Percentiles rank a stretch among this genome's conserved stretches.
These are phyloP conservation scores for Entrophospora sp. DNA, from an alignment of 192 early-diverging fungal genomes.

Conservation along the genomic window DNA sequence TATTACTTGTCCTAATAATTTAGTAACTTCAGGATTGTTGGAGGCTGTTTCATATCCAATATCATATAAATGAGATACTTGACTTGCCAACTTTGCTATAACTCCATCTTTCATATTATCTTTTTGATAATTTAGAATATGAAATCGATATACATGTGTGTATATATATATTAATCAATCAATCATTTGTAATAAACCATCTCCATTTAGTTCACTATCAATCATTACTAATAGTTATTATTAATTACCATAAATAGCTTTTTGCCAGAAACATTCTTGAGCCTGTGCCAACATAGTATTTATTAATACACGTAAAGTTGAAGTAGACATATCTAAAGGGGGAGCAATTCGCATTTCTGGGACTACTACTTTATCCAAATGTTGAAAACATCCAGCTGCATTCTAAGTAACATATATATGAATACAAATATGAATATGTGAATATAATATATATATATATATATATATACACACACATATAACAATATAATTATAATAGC, in stretches of 20 bases:
- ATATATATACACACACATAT: neutral
- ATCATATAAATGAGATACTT: slow-evolving; percentile 68
- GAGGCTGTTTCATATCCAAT: slow-evolving; percentile 55
- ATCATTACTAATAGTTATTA: too few relatives aligned
- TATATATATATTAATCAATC: too few relatives aligned
- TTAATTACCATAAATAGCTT: slow-evolving; percentile 53
- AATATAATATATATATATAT: neutral
- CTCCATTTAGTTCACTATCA: too few relatives aligned
- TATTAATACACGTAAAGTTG: slow-evolving; percentile 56
- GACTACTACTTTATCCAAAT: slow-evolving; percentile 48
- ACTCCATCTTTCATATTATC: slow-evolving; percentile 73
- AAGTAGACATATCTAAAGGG: slow-evolving; percentile 59
- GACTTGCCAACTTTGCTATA: slow-evolving; percentile 65
- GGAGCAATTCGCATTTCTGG: slow-evolving; percentile 57
- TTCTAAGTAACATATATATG: slow-evolving; percentile 32
- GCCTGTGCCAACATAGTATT: slow-evolving; percentile 89
- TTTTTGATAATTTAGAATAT: slow-evolving; percentile 9
- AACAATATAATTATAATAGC: too few relatives aligned
- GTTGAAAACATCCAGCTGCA: slow-evolving; percentile 70
- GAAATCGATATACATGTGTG: too few relatives aligned
- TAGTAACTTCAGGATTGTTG: slow-evolving; percentile 28
- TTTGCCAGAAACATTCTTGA: slow-evolving; percentile 88
- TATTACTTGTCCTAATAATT: slow-evolving; percentile 6
- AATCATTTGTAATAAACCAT: too few relatives aligned
- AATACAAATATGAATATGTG: neutral